Conservation (phyloP, 2,329 filamentous ascomycete species). For the Canariomyces notabilis region DNA sequence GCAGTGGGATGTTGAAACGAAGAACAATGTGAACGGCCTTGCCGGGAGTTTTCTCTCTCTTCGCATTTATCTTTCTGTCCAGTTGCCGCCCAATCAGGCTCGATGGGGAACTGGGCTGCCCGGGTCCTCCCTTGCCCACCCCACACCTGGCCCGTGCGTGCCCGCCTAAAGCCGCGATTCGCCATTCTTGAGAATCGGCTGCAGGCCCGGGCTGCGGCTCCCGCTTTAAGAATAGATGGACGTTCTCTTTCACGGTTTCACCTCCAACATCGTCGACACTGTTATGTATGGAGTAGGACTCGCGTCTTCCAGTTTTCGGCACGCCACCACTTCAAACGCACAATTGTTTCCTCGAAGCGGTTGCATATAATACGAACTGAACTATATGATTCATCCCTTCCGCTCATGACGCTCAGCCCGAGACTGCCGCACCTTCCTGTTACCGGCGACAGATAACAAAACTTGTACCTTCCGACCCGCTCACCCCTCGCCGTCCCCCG, state of each 20-base stretch:
- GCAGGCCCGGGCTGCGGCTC: slow-evolving; percentile 18
- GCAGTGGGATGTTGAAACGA: not conserved
- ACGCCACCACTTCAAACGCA: not conserved
- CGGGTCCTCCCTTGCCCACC: slow-evolving; percentile 6
- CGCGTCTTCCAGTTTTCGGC: not conserved
- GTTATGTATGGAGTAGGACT: not conserved
- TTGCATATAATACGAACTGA: not conserved
- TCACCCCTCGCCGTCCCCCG: not conserved
- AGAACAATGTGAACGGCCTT: too few species aligned
- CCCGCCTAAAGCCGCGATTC: slow-evolving; percentile 16
- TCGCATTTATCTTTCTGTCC: too few species aligned
- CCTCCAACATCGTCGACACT: slow-evolving; percentile 6
- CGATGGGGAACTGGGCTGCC: not conserved
- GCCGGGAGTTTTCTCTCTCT: too few species aligned
- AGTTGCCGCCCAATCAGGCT: too few species aligned
- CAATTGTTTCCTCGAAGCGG: not conserved
- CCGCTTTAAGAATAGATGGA: not conserved
- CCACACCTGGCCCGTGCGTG: slow-evolving; percentile 19
- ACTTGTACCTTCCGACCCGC: not conserved
- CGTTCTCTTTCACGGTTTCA: not conserved
- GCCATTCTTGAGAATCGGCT: slow-evolving; percentile 1
- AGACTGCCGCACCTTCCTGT: slow-evolving; percentile 14
- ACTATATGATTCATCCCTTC: not conserved
- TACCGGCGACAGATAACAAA: slow-evolving; percentile 16
- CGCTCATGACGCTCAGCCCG: slow-evolving; percentile 22